Evolutionary conservation across 257 asterid genomes (phyloP), one percentile per base, ranked within the genome.

Genomic region (Rubia yunnanensis): DNA sequence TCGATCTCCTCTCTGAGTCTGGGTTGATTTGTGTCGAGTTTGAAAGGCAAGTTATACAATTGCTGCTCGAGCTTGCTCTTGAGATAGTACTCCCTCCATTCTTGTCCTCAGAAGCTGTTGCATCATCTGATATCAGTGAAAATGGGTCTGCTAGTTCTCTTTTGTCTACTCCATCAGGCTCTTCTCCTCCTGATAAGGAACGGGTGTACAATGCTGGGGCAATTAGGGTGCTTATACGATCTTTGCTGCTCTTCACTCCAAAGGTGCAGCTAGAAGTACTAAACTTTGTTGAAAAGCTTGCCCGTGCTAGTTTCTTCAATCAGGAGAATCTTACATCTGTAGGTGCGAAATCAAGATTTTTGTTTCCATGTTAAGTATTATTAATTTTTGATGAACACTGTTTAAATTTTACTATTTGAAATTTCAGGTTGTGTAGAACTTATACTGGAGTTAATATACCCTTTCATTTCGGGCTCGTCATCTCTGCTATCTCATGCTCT

Each of bases 301-400:
- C 99, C 64, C 76, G 79, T 79, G 88, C 88, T 70, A 87, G 92
- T 73, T 82, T 86, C 82, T 90, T 83, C 82, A 94, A 94, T 81
- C 86, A 84, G 84, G 99, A 94, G 77, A 90, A 85, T 73, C 97
- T 94, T 70, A 86, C 97, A 52, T 90, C 99, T 74, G 86, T 85
- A 82, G 99, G 99, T 94, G 85, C 73, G 88, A 72, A 74, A 67
- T 65, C 66, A 35, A 62, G 55, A 67, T 62, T 58, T 38, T 55
- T 58, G 34, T 64, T 54, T 28, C 11, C 72, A 44, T 63, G 3
- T 62, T 69, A 66, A 26, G 41, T 74, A 70, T 53, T 53, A 1
- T 46, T 44, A 20, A 36, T 14, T 70, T 69, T 65, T 14, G 22
- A 63, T 60, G 67, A 64, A 57, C 68, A 67, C 65, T 35, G 66